Percentiles rank a stretch among this genome's conserved stretches.
Conservation (phyloP, 768 basidiomycete species). For the Suillus sp. region DNA sequence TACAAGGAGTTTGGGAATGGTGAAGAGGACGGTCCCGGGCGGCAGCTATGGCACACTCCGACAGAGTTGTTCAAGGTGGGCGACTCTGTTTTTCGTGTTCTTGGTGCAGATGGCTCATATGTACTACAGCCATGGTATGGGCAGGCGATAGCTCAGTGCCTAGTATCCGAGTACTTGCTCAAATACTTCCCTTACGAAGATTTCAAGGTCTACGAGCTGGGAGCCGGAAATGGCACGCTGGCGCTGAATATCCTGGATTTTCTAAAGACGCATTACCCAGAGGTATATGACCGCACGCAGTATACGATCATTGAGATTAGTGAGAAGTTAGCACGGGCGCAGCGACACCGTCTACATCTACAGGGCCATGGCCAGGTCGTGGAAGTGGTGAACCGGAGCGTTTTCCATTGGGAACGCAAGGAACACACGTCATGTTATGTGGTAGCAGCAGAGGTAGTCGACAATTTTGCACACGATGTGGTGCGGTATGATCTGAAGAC, state of each 20-base stretch:
- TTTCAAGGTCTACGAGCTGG: constrained; percentile 95
- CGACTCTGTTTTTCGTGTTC: not conserved
- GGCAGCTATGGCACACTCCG: constrained; percentile 98
- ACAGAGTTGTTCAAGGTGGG: constrained; percentile 94
- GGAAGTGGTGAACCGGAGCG: constrained; percentile 70
- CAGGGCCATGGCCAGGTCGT: constrained; percentile 48
- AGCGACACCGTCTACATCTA: constrained; percentile 63
- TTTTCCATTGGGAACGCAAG: constrained; percentile 80
- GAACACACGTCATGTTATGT: constrained; percentile 90
- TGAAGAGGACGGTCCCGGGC: constrained; percentile 66
- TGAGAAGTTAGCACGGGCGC: constrained; percentile 69
- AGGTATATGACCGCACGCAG: constrained; percentile 89
- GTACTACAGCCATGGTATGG: constrained; percentile 86
- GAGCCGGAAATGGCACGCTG: constrained; percentile 96
- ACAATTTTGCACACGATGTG: constrained; percentile 96
- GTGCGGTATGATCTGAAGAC: constrained; percentile 86
- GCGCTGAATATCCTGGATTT: constrained; percentile 87
- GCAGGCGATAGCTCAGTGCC: constrained; percentile 83
- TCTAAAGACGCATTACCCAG: constrained; percentile 75
- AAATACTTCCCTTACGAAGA: constrained; percentile 97
- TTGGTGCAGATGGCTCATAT: constrained; percentile 14
- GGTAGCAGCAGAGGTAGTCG: constrained; percentile 95
- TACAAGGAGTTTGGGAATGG: constrained; percentile 74
- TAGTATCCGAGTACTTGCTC: constrained; percentile 89
- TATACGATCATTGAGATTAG: constrained; percentile 98